phyloP scores from a whole-genome alignment of 768 basidiomycete genomes.

The Paxillus ammoniavirescens region DNA sequence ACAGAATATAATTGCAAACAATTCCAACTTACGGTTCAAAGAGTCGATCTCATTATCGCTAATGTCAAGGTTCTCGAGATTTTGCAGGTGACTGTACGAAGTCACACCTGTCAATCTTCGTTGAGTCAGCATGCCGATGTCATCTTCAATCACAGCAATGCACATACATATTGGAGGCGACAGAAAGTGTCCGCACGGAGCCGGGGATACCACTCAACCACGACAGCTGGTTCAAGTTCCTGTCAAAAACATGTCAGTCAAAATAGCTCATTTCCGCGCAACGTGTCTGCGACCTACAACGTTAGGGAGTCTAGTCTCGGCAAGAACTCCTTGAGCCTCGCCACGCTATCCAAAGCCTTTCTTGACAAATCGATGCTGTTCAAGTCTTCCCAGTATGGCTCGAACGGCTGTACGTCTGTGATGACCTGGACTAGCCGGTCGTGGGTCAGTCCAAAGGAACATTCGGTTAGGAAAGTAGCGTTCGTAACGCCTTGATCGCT shows the following conservation, averaged over 20 bases:
- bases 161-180: conserved; percentile 67
- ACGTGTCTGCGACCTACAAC: conserved; percentile 54
- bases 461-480: conserved; percentile 87
- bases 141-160: conserved; percentile 5
- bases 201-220: conserved; percentile 81
- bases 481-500: conserved; percentile 38
- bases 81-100: conserved; percentile 82
- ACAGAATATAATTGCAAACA: conserved; percentile 4
- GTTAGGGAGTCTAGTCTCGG: conserved; percentile 73
- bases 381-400: conserved; percentile 90
- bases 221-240: conserved; percentile 69
- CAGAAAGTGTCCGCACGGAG: conserved; percentile 72
- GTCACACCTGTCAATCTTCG: conserved; percentile 79
- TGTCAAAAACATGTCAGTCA: conserved; percentile 32
- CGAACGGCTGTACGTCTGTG: conserved; percentile 92
- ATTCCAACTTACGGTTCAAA: conserved; percentile 65
- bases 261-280: conserved; percentile 1
- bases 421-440: conserved; percentile 89
- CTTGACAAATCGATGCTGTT: conserved; percentile 66
- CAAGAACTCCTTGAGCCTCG: conserved; percentile 84
- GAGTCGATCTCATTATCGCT: conserved; percentile 89
- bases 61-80: conserved; percentile 88
- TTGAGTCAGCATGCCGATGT: conserved; percentile 14
- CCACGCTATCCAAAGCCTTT: conserved; percentile 61
- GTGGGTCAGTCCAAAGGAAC: conserved; percentile 93